These are phyloP conservation scores for Trypanosoma caninum DNA, from an alignment of 208 protist genomes.

Conservation along the genomic window DNA sequence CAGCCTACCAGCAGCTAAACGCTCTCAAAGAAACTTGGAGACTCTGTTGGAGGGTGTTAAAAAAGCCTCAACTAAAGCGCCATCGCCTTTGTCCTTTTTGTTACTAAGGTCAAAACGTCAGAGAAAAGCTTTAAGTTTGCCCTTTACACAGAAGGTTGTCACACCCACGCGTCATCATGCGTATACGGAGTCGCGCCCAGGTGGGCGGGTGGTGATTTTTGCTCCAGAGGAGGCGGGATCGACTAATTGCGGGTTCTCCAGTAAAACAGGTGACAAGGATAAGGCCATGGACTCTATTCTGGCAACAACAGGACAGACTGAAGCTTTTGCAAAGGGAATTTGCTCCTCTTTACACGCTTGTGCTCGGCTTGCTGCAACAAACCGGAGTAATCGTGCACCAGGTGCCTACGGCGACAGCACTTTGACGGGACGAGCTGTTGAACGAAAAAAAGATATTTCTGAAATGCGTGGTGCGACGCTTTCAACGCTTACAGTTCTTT, in stretches of 20 bases:
- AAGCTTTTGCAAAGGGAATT: constrained; percentile 3
- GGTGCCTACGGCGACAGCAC: not conserved
- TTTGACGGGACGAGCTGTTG: not conserved
- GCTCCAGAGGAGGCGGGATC: constrained; percentile 12
- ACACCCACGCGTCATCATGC: not conserved
- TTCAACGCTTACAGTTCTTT: constrained; percentile 10
- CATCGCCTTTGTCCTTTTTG: no score
- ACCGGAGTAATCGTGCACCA: not conserved
- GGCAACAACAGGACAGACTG: not conserved
- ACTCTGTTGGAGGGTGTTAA: not conserved
- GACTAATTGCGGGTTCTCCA: no score
- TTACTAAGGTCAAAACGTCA: no score
- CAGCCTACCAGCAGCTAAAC: not conserved
- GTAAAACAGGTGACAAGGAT: no score
- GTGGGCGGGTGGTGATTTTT: constrained; percentile 8
- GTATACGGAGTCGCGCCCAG: not conserved
- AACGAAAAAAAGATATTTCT: not conserved
- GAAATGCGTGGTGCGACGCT: not conserved
- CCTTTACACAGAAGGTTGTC: no score
- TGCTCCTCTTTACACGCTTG: not conserved
- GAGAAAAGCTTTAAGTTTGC: no score
- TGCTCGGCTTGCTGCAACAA: not conserved
- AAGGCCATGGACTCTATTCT: no score
- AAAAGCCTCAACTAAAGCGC: not conserved
- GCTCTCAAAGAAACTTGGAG: not conserved